Conservation (phyloP, 2,329 filamentous ascomycete genomes). For the Alternaria arborescens region DNA sequence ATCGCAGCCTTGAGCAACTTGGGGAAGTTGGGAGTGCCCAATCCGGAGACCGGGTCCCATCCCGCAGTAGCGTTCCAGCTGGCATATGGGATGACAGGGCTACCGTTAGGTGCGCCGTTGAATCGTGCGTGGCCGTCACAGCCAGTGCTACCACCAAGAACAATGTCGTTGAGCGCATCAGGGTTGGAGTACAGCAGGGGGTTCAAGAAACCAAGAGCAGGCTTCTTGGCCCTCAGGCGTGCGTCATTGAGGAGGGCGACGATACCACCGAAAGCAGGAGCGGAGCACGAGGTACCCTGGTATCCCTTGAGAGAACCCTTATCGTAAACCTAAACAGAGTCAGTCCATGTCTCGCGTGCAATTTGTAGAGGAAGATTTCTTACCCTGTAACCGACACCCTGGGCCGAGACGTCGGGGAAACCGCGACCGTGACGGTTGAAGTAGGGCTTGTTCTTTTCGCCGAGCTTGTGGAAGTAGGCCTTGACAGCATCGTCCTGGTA, state of each 20-base stretch:
- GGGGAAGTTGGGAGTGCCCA: constrained; percentile 43
- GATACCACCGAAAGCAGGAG: constrained; percentile 66
- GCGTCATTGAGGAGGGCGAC: constrained; percentile 70
- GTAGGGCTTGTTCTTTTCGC: constrained; percentile 57
- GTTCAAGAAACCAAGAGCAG: constrained; percentile 66
- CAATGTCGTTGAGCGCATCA: constrained; percentile 59
- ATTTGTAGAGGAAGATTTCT: too few relatives aligned
- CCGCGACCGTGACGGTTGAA: constrained; percentile 64
- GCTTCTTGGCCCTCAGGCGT: constrained; percentile 59
- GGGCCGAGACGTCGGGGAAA: constrained; percentile 69
- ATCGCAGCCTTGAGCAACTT: constrained; percentile 41
- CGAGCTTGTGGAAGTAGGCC: constrained; percentile 55
- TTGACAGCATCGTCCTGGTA: constrained; percentile 59
- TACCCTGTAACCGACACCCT: constrained; percentile 53
- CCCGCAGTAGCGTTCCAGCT: constrained; percentile 44
- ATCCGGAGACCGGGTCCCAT: constrained; percentile 48
- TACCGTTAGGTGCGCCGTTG: constrained; percentile 37
- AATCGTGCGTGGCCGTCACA: constrained; percentile 46
- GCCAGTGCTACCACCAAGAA: constrained; percentile 46
- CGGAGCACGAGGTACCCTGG: constrained; percentile 59
- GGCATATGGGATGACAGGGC: constrained; percentile 42
- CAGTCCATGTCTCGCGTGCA: too few relatives aligned
- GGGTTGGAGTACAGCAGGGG: constrained; percentile 63
- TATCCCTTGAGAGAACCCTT: constrained; percentile 50
- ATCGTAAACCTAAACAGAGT: constrained; percentile 43